Conservation (phyloP, 805 yeast species). For the Candida qinlingensis region DNA sequence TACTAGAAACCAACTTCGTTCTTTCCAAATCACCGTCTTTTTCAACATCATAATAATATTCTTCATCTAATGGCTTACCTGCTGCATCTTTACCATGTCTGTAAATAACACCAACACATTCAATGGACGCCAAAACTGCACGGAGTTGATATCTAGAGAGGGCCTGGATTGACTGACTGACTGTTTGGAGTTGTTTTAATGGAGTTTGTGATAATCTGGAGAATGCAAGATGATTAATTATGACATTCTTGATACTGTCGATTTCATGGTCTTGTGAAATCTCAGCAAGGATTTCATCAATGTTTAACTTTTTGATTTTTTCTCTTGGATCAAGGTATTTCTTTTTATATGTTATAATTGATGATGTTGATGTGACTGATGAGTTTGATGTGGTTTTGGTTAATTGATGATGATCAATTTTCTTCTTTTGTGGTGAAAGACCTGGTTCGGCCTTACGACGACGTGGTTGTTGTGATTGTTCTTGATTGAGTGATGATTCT, state of each 20-base stretch:
- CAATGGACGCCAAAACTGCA: slow-evolving; percentile 37
- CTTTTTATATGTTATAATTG: neutral
- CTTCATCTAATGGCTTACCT: slow-evolving; percentile 90
- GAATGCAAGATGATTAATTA: slow-evolving; percentile 84
- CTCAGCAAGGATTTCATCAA: slow-evolving; percentile 25
- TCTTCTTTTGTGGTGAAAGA: slow-evolving; percentile 27
- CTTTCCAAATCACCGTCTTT: slow-evolving; percentile 71
- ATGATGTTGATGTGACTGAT: neutral
- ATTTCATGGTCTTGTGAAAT: slow-evolving; percentile 31
- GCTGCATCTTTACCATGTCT: slow-evolving; percentile 95
- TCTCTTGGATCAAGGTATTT: slow-evolving; percentile 16
- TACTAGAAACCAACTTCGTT: slow-evolving; percentile 59
- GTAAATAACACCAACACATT: slow-evolving; percentile 80
- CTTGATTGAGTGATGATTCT: slow-evolving; percentile 16
- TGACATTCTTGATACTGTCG: slow-evolving; percentile 53
- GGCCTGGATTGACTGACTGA: slow-evolving; percentile 48
- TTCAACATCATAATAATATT: slow-evolving; percentile 86
- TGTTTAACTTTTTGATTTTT: slow-evolving; percentile 25
- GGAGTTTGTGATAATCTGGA: slow-evolving; percentile 87
- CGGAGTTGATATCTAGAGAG: slow-evolving; percentile 41
- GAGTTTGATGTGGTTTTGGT: neutral
- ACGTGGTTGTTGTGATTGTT: slow-evolving; percentile 12
- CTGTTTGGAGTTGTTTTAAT: slow-evolving; percentile 59
- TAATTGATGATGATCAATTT: slow-evolving; percentile 7
- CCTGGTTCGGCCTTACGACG: slow-evolving; percentile 29